Base-by-base conservation (phyloP, 768 basidiomycete genomes). In the Trametes meyenii region DNA sequence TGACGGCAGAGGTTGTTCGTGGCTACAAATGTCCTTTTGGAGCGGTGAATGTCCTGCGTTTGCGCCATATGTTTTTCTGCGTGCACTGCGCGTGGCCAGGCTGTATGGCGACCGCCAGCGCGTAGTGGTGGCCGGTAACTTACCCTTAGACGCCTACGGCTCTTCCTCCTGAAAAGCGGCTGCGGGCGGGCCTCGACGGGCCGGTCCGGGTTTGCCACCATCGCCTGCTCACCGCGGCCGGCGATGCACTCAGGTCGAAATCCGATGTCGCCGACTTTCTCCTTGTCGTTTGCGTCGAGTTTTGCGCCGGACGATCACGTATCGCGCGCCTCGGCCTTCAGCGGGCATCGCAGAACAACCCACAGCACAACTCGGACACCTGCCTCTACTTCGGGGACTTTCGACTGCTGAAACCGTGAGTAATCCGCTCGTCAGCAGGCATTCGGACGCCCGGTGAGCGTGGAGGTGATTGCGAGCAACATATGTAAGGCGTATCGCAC, bases 361-460 rank as follows among this genome's bases (percentile, higher is more conserved):
- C 29, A 3, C 29, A 33, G 29, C 29, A 3, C 29, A 8, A 33
- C 29, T 33, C 29, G 29, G 29, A 33, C 29, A 33, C 29, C 29
- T 8, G 29, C 29, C 29, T 33, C 51, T n/a, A 13, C 10, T 10
- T 46, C 13, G 35, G 14, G 29, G 29, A 24, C 10, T 26, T 21
- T 21, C 26, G 35, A 48, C 13, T 12, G 17, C 44, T 26, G 43
- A 49, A 3, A 11, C 49, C 57, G 57, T 58, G 57, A 58, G 57
- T 58, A 58, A 44, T 24, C 49, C 57, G 35, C 42, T 44, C 24
- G 57, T 58, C 57, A 58, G 57, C 57, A 17, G 54, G 29, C 21
- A 1, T 21, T 23, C 12, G 45, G 45, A 46, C 45, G 19, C 11
- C 45, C 45, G 45, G 45, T 23, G 19, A 24, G 8, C 45, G 29